phyloP scores from a whole-genome alignment of 208 protist species.

The Acanthamoeba pearcei region DNA sequence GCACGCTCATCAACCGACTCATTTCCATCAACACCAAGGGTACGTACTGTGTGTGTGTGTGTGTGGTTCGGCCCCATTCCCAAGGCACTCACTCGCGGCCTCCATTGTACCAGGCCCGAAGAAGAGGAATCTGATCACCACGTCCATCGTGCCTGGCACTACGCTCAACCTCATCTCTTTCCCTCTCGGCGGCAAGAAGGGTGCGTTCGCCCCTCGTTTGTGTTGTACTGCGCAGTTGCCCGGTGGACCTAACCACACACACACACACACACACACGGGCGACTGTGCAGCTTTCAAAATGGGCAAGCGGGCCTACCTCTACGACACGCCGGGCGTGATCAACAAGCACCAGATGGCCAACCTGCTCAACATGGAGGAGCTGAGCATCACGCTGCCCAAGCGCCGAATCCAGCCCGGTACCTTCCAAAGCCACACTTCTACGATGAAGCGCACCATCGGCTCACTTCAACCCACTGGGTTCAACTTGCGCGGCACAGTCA shows the following conservation, averaged over 20 bases:
- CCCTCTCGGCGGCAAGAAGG: conserved; percentile 74
- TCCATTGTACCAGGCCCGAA: neutral
- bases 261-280: neutral
- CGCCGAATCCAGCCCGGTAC: conserved; percentile 73
- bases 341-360: conserved; percentile 80
- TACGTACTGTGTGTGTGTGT: neutral
- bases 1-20: conserved; percentile 78
- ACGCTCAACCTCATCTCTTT: conserved; percentile 81
- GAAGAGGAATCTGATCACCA: conserved; percentile 70
- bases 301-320: conserved; percentile 68
- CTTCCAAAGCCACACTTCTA: neutral
- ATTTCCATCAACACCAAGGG: conserved; percentile 71
- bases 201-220: neutral
- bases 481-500: neutral
- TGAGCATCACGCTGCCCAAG: conserved; percentile 70
- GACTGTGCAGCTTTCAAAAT: neutral
- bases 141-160: conserved; percentile 79
- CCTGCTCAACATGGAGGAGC: conserved; percentile 65
- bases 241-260: neutral
- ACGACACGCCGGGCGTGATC: conserved; percentile 81
- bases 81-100: neutral
- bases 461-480: neutral
- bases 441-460: neutral
- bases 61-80: neutral
- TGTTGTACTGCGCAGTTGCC: neutral